These are phyloP conservation scores for Climacium dendroides DNA, from an alignment of 225 moss, liverwort and hornwort genomes.

Conservation along the genomic window DNA sequence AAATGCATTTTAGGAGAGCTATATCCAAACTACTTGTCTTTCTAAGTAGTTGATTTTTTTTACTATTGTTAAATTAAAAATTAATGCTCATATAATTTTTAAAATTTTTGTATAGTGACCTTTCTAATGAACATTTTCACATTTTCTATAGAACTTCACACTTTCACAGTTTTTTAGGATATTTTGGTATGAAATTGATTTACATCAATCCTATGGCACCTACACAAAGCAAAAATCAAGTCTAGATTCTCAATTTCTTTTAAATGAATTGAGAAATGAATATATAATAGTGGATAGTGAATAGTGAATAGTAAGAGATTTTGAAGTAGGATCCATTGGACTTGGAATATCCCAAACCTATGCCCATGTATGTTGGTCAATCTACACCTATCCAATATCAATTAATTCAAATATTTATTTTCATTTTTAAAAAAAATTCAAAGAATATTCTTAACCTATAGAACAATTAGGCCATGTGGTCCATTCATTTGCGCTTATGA, in stretches of 20 bases:
- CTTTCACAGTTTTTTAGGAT: not conserved
- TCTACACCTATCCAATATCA: accelerated
- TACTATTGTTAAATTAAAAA: not conserved
- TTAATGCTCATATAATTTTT: not conserved
- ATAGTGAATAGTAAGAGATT: not conserved
- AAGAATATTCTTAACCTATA: accelerated
- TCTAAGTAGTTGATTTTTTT: not conserved
- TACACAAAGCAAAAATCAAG: accelerated
- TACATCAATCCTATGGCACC: accelerated
- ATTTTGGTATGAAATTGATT: too few species aligned
- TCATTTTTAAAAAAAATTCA: not conserved
- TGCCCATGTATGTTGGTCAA: accelerated
- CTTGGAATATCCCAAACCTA: too few species aligned
- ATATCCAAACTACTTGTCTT: too few species aligned
- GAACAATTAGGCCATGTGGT: accelerated
- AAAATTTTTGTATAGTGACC: not conserved
- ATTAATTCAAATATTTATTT: not conserved
- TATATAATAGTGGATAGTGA: too few species aligned
- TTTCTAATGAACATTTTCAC: accelerated
- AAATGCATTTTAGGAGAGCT: accelerated
- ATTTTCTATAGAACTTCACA: accelerated
- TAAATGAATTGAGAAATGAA: too few species aligned
- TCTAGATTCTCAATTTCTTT: accelerated
- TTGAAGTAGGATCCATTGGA: not conserved
- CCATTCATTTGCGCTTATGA: accelerated